These are phyloP conservation scores for Massarina eburnea DNA, from an alignment of 2,329 filamentous ascomycete genomes.

Conservation along the genomic window DNA sequence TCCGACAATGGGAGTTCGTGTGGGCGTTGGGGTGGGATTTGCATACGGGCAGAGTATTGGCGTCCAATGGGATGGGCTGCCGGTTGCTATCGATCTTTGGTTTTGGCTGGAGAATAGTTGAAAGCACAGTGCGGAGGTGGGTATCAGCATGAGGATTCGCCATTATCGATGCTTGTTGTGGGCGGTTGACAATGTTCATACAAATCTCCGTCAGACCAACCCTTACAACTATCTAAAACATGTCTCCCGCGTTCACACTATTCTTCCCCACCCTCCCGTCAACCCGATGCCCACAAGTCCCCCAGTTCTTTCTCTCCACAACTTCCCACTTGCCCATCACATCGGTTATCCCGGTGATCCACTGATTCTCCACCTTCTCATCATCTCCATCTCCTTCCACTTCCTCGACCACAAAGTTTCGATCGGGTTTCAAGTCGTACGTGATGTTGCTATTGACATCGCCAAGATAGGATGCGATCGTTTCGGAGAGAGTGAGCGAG, in stretches of 20 bases:
- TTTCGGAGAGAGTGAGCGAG: conserved; percentile 54
- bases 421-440: conserved; percentile 63
- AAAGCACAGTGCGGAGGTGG: no score
- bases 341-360: conserved; percentile 30
- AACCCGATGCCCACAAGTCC: conserved; percentile 21
- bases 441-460: conserved; percentile 59
- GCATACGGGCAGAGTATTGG: no score
- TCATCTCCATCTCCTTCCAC: conserved; percentile 10
- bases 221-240: conserved; percentile 23
- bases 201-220: no score
- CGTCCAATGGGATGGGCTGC: no score
- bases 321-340: conserved; percentile 18
- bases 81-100: no score
- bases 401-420: conserved; percentile 2
- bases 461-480: conserved; percentile 65
- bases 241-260: conserved; percentile 14
- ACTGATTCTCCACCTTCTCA: conserved; percentile 18
- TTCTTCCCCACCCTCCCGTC: conserved; percentile 10
- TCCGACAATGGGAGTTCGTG: no score
- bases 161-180: no score
- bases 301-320: conserved; percentile 3
- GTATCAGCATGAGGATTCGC: no score
- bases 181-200: no score
- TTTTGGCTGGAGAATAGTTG: no score
- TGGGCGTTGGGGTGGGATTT: no score